Evolutionary conservation across 2,329 filamentous ascomycete genomes (phyloP).

Genomic region (Nannizziopsis barbatae): DNA sequence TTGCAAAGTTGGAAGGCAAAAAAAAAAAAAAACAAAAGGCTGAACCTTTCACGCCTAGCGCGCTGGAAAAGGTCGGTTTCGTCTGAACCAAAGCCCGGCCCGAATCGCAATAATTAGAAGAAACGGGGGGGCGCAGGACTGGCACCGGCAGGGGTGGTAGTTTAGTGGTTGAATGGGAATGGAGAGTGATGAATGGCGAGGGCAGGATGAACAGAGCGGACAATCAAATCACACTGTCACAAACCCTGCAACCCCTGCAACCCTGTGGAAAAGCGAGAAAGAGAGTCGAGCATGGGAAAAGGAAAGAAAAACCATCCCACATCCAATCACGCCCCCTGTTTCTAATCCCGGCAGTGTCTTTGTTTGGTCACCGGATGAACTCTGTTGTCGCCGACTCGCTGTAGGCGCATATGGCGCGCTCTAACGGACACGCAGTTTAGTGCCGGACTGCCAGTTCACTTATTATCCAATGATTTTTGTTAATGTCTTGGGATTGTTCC

Average conservation of each 20-base stretch:
- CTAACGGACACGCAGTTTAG: too few relatives aligned
- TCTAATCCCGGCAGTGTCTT: background rate
- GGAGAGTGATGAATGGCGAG: background rate
- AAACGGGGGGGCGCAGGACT: too few relatives aligned
- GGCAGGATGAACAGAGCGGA: too few relatives aligned
- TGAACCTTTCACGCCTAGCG: too few relatives aligned
- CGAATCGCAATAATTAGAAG: background rate
- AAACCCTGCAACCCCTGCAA: background rate
- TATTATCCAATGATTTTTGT: background rate
- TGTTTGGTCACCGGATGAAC: background rate
- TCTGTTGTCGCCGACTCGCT: background rate
- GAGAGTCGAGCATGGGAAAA: too few relatives aligned
- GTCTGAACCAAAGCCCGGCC: background rate
- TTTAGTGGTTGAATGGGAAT: constrained; percentile 3
- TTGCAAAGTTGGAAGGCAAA: too few relatives aligned
- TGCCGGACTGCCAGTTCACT: background rate
- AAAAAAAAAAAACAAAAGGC: too few relatives aligned
- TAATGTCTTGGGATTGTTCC: background rate
- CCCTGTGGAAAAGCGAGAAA: too few relatives aligned
- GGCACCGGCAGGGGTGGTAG: too few relatives aligned
- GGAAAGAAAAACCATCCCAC: background rate
- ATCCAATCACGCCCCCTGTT: background rate
- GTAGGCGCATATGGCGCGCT: constrained; percentile 6
- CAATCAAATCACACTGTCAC: constrained; percentile 2
- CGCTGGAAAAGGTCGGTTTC: too few relatives aligned